phyloP scores from a whole-genome alignment of 2,329 filamentous ascomycete genomes.

The Purpureocillium takamizusanense region DNA sequence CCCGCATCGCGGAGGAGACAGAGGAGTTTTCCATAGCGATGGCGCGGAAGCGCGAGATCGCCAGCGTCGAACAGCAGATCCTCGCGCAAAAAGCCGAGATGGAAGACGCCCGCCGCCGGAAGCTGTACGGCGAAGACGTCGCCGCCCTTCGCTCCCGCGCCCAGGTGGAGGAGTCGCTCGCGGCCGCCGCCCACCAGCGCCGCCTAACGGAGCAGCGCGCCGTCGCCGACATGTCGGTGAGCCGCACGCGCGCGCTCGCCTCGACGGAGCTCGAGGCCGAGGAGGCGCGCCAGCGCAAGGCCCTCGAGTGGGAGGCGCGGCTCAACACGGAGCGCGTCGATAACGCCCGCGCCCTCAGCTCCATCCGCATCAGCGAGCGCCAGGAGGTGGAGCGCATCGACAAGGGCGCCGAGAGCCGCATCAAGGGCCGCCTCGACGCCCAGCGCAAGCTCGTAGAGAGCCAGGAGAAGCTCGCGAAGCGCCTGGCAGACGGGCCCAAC shows the following conservation, averaged over 20 bases:
- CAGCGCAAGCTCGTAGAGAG: conserved; percentile 44
- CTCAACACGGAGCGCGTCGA: conserved; percentile 35
- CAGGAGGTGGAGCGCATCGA: conserved; percentile 42
- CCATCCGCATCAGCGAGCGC: conserved; percentile 38
- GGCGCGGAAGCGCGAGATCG: conserved; percentile 40
- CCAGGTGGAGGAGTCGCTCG: conserved; percentile 34
- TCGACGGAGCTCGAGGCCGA: conserved; percentile 38
- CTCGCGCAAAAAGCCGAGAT: conserved; percentile 38
- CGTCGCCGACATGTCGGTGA: conserved; percentile 35
- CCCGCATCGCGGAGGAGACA: conserved; percentile 34
- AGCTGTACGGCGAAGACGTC: conserved; percentile 37
- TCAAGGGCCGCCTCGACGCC: conserved; percentile 36
- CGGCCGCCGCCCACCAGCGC: conserved; percentile 20
- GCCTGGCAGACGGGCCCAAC: conserved; percentile 32
- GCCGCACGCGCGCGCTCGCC: conserved; percentile 33
- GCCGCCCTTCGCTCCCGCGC: conserved; percentile 32
- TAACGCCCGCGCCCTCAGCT: conserved; percentile 40
- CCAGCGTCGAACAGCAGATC: conserved; percentile 41
- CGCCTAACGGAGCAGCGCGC: conserved; percentile 36
- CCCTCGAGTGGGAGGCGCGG: conserved; percentile 39
- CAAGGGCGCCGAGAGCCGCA: conserved; percentile 32
- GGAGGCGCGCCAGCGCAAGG: conserved; percentile 29
- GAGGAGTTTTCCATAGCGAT: conserved; percentile 41
- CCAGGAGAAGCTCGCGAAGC: conserved; percentile 29
- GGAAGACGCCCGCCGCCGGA: conserved; percentile 39